A percentile compares a stretch with the other conserved stretches of the same genome.
phyloP scores from a whole-genome alignment of 139 green algal species.

The Marvania coccoides region DNA sequence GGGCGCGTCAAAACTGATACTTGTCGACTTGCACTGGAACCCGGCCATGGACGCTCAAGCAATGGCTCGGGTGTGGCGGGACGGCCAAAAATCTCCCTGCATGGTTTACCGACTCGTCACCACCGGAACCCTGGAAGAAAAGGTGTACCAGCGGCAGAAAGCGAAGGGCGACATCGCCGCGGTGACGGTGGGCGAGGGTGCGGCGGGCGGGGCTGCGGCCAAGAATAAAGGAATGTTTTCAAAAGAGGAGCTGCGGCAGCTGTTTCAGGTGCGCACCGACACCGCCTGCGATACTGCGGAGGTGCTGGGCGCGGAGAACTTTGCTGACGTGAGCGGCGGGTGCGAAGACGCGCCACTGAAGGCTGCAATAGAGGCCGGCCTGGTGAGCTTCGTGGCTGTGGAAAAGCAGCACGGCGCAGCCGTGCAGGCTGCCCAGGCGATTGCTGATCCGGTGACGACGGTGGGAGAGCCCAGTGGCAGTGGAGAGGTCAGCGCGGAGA shows the following conservation, averaged over 20 bases:
- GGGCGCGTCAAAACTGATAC: constrained; percentile 63
- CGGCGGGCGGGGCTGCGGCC: not conserved
- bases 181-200: constrained; percentile 9
- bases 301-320: constrained; percentile 1
- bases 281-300: constrained; percentile 29
- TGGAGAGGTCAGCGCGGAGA: too few relatives aligned
- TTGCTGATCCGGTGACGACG: too few relatives aligned
- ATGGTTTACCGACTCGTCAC: constrained; percentile 71
- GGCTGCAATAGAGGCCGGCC: constrained; percentile 12
- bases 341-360: constrained; percentile 20
- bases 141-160: constrained; percentile 82
- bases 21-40: constrained; percentile 71
- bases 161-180: constrained; percentile 60
- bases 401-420: constrained; percentile 1
- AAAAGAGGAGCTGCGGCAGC: constrained; percentile 56
- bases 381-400: constrained; percentile 27
- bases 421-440: too few relatives aligned
- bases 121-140: constrained; percentile 80
- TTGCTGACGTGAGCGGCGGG: constrained; percentile 4
- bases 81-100: constrained; percentile 72
- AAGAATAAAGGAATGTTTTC: constrained; percentile 37
- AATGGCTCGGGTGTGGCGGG: constrained; percentile 76
- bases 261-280: constrained; percentile 53
- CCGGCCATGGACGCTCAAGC: constrained; percentile 57
- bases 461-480: too few relatives aligned